Percentiles rank a stretch among this genome's conserved stretches.
phyloP scores from a whole-genome alignment of 768 basidiomycete genomes.

The Leccinum broughii region DNA sequence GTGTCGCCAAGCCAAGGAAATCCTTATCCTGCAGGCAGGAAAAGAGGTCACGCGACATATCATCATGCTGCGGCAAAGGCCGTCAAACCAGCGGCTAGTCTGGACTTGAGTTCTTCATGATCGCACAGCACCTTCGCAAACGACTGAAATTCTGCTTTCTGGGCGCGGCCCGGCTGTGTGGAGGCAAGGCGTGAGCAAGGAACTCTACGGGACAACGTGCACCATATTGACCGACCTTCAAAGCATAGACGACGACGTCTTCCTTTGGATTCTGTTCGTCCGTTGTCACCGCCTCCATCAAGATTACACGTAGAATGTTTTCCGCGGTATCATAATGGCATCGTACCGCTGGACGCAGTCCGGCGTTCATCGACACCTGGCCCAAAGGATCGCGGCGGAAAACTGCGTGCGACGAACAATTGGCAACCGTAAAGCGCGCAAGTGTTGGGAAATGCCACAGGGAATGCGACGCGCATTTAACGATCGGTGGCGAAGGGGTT shows the following conservation, averaged over 20 bases:
- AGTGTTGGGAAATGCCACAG: not conserved
- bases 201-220: not conserved
- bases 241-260: constrained; percentile 60
- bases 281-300: constrained; percentile 46
- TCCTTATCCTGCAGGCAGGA: not conserved
- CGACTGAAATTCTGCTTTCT: constrained; percentile 53
- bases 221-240: constrained; percentile 48
- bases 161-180: constrained; percentile 38
- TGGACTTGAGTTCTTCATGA: constrained; percentile 34
- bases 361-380: constrained; percentile 70
- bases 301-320: constrained; percentile 51
- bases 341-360: constrained; percentile 52
- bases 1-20: not conserved
- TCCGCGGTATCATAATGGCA: constrained; percentile 60
- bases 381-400: constrained; percentile 71
- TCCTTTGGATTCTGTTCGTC: constrained; percentile 26
- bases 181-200: constrained; percentile 1
- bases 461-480: constrained; percentile 14
- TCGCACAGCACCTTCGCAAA: constrained; percentile 49
- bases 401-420: constrained; percentile 37
- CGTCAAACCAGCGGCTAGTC: constrained; percentile 2
- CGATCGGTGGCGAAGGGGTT: constrained; percentile 20
- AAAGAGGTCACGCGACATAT: constrained; percentile 5
- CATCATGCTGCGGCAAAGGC: constrained; percentile 13
- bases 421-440: constrained; percentile 1